Base-by-base conservation (phyloP, 1,284 basidiomycete genomes). In the Pyrrhoderma noxium region DNA sequence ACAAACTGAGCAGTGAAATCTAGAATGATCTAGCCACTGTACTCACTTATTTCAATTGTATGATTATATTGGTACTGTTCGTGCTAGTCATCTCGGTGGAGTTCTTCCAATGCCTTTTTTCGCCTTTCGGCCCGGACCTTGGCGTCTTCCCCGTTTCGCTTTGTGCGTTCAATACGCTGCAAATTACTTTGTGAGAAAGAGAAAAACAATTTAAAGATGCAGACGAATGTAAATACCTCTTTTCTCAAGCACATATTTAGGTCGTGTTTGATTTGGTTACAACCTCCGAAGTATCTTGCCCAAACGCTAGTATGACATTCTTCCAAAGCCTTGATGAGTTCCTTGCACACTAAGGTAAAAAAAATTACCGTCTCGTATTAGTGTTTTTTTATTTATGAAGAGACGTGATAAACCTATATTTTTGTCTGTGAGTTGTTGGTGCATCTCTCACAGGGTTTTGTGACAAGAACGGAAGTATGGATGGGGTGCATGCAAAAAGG, bases 201-300 rank as follows among this genome's bases (percentile, higher is more conserved):
- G n/a, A 18, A 9, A 16, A 45, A 22, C 2, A 45, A 35, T 8
- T n/a, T n/a, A n/a, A n/a, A n/a, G n/a, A n/a, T 23, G 31, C 11
- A 18, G 9, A 31, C 14, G 11, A 13, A 25, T 19, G 13, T 59
- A 31, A 5, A 31, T 62, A 89, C 89, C 79, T 92, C 89, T 67
- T 77, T 69, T 49, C 82, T 75, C 45, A 93, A 70, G 70, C 89
- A 93, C 58, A 74, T 68, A 60, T 85, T 87, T 60, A 93, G 70
- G 46, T 79, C 76, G 47, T 77, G 67, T 67, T 91, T 91, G 47
- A 77, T 73, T 48, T 66, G 67, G 62, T 93, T 93, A 65, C 90
- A 93, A 22, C 72, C 75, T 16, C 85, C 85, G 2, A 79, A 77
- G 57, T 82, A 74, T 57, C 77, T 76, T 37, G 73, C 70, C 80